A percentile compares a stretch with the other conserved stretches of the same genome.
Conservation (phyloP, 495 filamentous ascomycete genomes). For the Penicillium chermesinum region DNA sequence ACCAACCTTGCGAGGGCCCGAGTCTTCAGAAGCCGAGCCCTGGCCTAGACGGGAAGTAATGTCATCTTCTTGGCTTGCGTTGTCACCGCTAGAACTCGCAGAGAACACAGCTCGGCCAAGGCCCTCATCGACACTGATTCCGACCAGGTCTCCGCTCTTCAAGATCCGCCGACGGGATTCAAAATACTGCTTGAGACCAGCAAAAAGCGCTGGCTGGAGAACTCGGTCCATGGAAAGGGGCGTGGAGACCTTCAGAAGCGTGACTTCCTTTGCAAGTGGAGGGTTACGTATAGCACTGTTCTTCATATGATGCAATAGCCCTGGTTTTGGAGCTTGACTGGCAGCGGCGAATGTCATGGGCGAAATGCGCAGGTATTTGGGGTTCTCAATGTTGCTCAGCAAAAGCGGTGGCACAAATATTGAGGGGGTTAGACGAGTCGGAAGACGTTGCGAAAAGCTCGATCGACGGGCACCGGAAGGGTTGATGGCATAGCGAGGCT, state of each 20-base stretch:
- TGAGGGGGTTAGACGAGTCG: slow-evolving; percentile 43
- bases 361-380: slow-evolving; percentile 68
- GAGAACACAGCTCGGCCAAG: slow-evolving; percentile 72
- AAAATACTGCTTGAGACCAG: slow-evolving; percentile 81
- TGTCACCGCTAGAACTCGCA: slow-evolving; percentile 48
- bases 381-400: slow-evolving; percentile 72
- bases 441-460: slow-evolving; percentile 47
- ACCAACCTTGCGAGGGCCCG: slow-evolving; percentile 41
- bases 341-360: slow-evolving; percentile 49
- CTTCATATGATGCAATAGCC: slow-evolving; percentile 40
- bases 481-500: slow-evolving; percentile 50
- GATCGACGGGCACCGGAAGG: slow-evolving; percentile 41
- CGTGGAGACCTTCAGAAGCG: slow-evolving; percentile 82
- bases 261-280: slow-evolving; percentile 85
- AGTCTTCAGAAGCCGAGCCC: slow-evolving; percentile 19
- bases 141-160: slow-evolving; percentile 80
- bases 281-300: slow-evolving; percentile 55
- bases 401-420: slow-evolving; percentile 82
- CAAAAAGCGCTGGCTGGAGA: slow-evolving; percentile 76
- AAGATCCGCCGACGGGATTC: slow-evolving; percentile 71
- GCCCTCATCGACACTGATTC: slow-evolving; percentile 76
- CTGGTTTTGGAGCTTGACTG: slow-evolving; percentile 28
- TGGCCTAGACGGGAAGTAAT: slow-evolving; percentile 45
- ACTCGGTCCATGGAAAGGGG: slow-evolving; percentile 79
- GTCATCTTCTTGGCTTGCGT: slow-evolving; percentile 59